Evolutionary conservation across 257 asterid species (phyloP).

Genomic region (Leptodermis oblonga): DNA sequence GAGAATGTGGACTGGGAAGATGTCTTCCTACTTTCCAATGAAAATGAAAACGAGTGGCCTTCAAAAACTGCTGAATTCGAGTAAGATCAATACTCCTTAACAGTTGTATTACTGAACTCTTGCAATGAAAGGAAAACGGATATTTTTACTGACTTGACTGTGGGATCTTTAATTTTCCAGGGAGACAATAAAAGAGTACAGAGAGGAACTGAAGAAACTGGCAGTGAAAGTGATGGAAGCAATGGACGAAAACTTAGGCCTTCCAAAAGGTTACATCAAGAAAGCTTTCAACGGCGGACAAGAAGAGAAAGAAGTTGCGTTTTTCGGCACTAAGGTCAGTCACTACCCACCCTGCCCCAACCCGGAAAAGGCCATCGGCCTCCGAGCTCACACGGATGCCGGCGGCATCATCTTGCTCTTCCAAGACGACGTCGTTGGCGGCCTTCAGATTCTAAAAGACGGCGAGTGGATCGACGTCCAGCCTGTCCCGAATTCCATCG

Average conservation of each 20-base stretch:
- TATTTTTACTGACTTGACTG: background rate
- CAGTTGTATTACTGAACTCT: background rate
- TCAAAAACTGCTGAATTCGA: conserved; percentile 45
- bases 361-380: conserved; percentile 61
- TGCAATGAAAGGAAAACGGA: background rate
- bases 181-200: conserved; percentile 67
- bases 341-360: conserved; percentile 85
- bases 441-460: conserved; percentile 72
- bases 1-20: conserved; percentile 85
- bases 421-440: conserved; percentile 69
- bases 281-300: conserved; percentile 56
- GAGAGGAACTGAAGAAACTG: conserved; percentile 57
- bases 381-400: conserved; percentile 92
- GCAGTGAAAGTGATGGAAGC: conserved; percentile 52
- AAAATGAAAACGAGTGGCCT: conserved; percentile 69
- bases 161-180: conserved; percentile 24
- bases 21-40: conserved; percentile 69
- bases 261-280: conserved; percentile 56
- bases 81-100: conserved; percentile 27
- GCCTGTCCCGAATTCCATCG: conserved; percentile 56
- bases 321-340: conserved; percentile 88
- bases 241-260: conserved; percentile 77
- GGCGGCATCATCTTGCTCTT: conserved; percentile 79
- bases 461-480: conserved; percentile 74
- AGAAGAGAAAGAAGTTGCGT: conserved; percentile 39